Conservation (phyloP, 306 rosid species). For the Ormosia semicastrata region DNA sequence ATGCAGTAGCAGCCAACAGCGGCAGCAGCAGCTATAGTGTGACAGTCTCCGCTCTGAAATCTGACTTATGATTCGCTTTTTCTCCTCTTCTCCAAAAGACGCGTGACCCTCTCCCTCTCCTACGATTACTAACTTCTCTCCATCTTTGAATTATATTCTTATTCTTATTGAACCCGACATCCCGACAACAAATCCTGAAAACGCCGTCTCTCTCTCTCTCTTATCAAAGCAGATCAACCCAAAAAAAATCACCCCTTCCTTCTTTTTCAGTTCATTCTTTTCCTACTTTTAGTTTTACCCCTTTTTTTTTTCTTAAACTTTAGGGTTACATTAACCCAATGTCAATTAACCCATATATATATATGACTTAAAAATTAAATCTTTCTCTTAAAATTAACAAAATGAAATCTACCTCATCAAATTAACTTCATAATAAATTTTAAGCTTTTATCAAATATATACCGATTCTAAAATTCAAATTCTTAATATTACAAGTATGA, state of each 20-base stretch:
- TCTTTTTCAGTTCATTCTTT: neutral
- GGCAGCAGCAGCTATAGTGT: neutral
- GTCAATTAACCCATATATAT: too few relatives aligned
- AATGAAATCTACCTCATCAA: too few relatives aligned
- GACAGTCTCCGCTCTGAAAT: neutral
- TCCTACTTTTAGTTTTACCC: neutral
- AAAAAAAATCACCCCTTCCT: neutral
- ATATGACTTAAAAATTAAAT: too few relatives aligned
- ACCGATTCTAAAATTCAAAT: too few relatives aligned
- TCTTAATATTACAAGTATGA: too few relatives aligned
- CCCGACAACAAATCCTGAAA: constrained; percentile 27
- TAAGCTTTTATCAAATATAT: too few relatives aligned
- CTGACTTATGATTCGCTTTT: neutral
- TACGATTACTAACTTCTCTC: neutral
- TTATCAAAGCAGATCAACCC: neutral
- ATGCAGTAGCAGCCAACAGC: neutral
- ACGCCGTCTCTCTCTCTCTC: constrained; percentile 31
- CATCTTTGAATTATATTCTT: neutral
- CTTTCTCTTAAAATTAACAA: too few relatives aligned
- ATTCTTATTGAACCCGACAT: constrained; percentile 3
- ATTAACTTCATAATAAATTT: too few relatives aligned
- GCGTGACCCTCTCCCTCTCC: constrained; percentile 1
- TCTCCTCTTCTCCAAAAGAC: neutral
- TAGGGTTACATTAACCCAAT: too few relatives aligned
- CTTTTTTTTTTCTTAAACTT: too few relatives aligned